Evolutionary conservation across 106 monocot species (phyloP).

Genomic region (Acorus gramineus): DNA sequence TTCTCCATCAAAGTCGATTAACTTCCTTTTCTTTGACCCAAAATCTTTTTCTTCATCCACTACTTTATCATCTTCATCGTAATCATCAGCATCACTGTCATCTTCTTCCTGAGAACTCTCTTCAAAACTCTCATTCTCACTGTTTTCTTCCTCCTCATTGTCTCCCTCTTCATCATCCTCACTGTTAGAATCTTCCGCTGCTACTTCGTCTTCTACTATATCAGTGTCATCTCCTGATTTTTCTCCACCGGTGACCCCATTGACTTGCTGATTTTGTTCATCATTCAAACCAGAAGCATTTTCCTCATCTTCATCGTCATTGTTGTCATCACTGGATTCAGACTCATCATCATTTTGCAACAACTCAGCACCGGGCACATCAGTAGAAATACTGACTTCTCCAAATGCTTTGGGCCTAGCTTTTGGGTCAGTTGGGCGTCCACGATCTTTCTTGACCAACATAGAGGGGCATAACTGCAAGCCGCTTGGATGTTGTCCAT

Average conservation of each 20-base stretch:
- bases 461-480: constrained; percentile 84
- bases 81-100: constrained; percentile 10
- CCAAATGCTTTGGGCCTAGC: constrained; percentile 95
- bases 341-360: constrained; percentile 41
- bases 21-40: constrained; percentile 56
- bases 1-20: constrained; percentile 30
- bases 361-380: constrained; percentile 76
- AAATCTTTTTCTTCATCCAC: constrained; percentile 16
- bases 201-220: constrained; percentile 16
- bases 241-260: constrained; percentile 2
- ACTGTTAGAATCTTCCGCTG: constrained; percentile 1
- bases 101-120: not conserved
- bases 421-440: constrained; percentile 73
- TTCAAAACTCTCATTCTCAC: constrained; percentile 11
- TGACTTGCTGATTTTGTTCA: constrained; percentile 6
- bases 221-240: constrained; percentile 4
- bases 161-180: constrained; percentile 7
- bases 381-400: constrained; percentile 52
- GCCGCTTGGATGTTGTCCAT: not conserved
- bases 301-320: constrained; percentile 22
- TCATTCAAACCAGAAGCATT: constrained; percentile 18
- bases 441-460: constrained; percentile 90
- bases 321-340: not conserved
- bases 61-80: constrained; percentile 14
- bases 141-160: constrained; percentile 6